Conservation (phyloP, 495 filamentous ascomycete genomes). For the Niebla homalea region DNA sequence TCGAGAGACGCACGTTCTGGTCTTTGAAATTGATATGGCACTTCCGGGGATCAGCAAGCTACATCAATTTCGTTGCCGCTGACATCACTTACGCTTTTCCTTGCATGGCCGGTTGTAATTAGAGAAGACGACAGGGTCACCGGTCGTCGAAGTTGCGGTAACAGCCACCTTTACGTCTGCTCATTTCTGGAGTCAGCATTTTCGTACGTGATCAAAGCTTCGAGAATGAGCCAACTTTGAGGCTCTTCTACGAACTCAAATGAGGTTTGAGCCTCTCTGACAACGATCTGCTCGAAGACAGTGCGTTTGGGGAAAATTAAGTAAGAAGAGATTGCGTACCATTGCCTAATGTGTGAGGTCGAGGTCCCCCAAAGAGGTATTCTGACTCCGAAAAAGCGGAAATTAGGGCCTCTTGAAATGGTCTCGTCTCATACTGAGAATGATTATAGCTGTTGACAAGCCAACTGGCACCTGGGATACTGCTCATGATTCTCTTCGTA, state of each 20-base stretch:
- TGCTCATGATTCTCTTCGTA: slow-evolving; percentile 23
- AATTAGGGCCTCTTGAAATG: not conserved
- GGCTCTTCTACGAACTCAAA: too few species aligned
- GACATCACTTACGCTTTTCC: not conserved
- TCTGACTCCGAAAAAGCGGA: not conserved
- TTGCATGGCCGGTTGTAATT: slow-evolving; percentile 35
- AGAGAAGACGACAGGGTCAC: slow-evolving; percentile 25
- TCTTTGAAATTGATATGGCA: slow-evolving; percentile 30
- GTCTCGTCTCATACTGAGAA: slow-evolving; percentile 28
- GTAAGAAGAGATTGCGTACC: too few species aligned
- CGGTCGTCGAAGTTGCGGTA: slow-evolving; percentile 27
- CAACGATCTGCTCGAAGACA: too few species aligned
- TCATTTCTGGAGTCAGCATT: too few species aligned
- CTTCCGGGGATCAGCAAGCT: not conserved
- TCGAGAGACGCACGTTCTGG: slow-evolving; percentile 29
- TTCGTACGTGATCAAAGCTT: too few species aligned
- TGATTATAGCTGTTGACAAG: slow-evolving; percentile 19
- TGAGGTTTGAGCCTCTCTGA: too few species aligned
- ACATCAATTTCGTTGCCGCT: not conserved
- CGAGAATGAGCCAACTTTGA: too few species aligned
- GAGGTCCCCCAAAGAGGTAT: slow-evolving; percentile 30
- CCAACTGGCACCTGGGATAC: slow-evolving; percentile 19
- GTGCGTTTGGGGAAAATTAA: too few species aligned
- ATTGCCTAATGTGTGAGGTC: slow-evolving; percentile 9
- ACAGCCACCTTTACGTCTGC: slow-evolving; percentile 32